phyloP scores from a whole-genome alignment of 2,329 filamentous ascomycete species.

The Aspergillus fumigatiaffinis region DNA sequence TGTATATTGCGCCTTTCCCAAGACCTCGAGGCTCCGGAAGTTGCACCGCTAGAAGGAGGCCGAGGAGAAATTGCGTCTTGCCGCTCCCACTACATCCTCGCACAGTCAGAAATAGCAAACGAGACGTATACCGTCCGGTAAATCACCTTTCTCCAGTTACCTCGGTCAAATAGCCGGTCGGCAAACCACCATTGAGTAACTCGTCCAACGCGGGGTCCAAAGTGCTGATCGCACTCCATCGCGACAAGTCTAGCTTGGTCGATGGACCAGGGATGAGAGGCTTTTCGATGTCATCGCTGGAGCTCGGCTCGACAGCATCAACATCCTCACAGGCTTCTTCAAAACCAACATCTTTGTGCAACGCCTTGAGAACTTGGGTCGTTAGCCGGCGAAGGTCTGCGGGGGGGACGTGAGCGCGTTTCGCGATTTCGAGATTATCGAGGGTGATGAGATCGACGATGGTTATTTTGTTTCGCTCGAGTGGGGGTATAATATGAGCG shows the following conservation, averaged over 20 bases:
- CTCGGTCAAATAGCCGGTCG: slow-evolving; percentile 77
- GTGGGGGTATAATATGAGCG: slow-evolving; percentile 68
- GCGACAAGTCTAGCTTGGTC: slow-evolving; percentile 29
- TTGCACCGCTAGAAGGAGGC: slow-evolving; percentile 78
- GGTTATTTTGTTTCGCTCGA: slow-evolving; percentile 74
- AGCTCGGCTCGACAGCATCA: slow-evolving; percentile 15
- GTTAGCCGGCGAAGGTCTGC: slow-evolving; percentile 73
- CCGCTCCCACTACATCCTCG: slow-evolving; percentile 65
- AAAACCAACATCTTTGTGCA: slow-evolving; percentile 61
- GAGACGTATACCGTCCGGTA: background rate
- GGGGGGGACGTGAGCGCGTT: slow-evolving; percentile 76
- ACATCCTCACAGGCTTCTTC: slow-evolving; percentile 10
- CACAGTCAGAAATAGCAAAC: slow-evolving; percentile 9
- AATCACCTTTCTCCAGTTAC: slow-evolving; percentile 79
- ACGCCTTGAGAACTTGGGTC: slow-evolving; percentile 60
- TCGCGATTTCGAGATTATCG: slow-evolving; percentile 77
- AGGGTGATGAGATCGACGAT: slow-evolving; percentile 82
- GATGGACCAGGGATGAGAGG: slow-evolving; percentile 16
- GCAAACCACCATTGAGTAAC: slow-evolving; percentile 73
- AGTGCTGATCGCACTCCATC: slow-evolving; percentile 68
- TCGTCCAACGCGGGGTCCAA: slow-evolving; percentile 70
- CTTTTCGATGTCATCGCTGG: slow-evolving; percentile 19
- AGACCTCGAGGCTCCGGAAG: slow-evolving; percentile 70
- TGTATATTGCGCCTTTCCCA: slow-evolving; percentile 75
- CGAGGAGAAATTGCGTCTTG: slow-evolving; percentile 90